These are phyloP conservation scores for Aspergillus caelatus DNA, from an alignment of 2,329 filamentous ascomycete species.

Conservation along the genomic window DNA sequence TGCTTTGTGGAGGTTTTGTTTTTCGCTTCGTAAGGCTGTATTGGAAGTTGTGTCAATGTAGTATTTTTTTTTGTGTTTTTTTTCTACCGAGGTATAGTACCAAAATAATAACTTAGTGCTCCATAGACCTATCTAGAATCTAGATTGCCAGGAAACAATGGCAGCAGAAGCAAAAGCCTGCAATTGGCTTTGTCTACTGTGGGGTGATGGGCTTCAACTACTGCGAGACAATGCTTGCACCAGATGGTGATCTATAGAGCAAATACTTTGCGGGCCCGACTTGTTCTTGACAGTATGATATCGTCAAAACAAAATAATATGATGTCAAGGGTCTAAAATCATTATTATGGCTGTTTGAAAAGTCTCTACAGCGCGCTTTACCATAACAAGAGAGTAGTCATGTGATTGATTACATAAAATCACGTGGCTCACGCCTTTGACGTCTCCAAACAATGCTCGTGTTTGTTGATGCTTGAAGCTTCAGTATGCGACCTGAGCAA, in stretches of 20 bases:
- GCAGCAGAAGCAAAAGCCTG: background rate
- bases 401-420: conserved; percentile 12
- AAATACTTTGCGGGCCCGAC: background rate
- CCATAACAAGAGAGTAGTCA: background rate
- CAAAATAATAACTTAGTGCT: background rate
- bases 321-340: background rate
- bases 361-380: background rate
- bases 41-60: background rate
- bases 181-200: background rate
- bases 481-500: conserved; percentile 8
- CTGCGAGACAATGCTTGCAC: background rate
- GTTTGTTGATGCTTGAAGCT: conserved; percentile 9
- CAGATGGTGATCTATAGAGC: background rate
- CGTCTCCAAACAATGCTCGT: conserved; percentile 14
- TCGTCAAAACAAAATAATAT: background rate
- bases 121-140: background rate
- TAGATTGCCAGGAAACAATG: background rate
- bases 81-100: background rate
- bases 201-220: background rate
- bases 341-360: background rate
- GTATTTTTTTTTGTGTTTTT: background rate
- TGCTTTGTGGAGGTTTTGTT: background rate
- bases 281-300: background rate
- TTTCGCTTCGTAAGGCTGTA: background rate
- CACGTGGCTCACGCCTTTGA: conserved; percentile 10